phyloP scores from a whole-genome alignment of 768 basidiomycete species.

The Podaxis rugospora region DNA sequence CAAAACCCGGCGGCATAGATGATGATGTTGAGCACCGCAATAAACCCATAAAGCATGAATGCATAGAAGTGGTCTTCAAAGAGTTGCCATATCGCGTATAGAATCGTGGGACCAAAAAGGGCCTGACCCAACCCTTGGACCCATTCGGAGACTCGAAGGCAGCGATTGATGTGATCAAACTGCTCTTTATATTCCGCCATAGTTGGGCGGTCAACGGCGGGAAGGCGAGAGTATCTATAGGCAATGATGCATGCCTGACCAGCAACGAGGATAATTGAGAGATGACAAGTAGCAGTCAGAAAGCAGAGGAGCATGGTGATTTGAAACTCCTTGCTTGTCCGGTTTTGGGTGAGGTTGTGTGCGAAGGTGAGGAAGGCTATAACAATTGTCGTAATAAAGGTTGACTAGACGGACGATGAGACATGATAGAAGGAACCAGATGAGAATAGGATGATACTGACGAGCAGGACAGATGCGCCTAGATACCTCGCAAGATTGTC shows the following conservation, averaged over 20 bases:
- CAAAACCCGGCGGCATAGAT: slow-evolving; percentile 1
- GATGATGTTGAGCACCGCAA: neutral
- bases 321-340: neutral
- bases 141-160: too few relatives aligned
- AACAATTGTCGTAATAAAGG: neutral
- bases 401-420: neutral
- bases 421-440: neutral
- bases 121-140: too few relatives aligned
- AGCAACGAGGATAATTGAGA: too few relatives aligned
- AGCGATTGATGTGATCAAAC: too few relatives aligned
- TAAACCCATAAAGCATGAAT: neutral
- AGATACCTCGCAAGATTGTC: neutral
- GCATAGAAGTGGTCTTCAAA: neutral
- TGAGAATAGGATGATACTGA: neutral
- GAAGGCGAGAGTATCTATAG: too few relatives aligned
- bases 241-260: too few relatives aligned
- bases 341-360: neutral
- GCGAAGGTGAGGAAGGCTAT: slow-evolving; percentile 2
- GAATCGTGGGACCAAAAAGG: too few relatives aligned
- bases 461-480: neutral
- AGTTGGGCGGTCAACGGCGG: too few relatives aligned
- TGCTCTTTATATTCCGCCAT: too few relatives aligned
- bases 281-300: too few relatives aligned
- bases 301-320: too few relatives aligned
- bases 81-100: too few relatives aligned